phyloP scores from a whole-genome alignment of 2,329 filamentous ascomycete species.

The Aureobasidium sp. region DNA sequence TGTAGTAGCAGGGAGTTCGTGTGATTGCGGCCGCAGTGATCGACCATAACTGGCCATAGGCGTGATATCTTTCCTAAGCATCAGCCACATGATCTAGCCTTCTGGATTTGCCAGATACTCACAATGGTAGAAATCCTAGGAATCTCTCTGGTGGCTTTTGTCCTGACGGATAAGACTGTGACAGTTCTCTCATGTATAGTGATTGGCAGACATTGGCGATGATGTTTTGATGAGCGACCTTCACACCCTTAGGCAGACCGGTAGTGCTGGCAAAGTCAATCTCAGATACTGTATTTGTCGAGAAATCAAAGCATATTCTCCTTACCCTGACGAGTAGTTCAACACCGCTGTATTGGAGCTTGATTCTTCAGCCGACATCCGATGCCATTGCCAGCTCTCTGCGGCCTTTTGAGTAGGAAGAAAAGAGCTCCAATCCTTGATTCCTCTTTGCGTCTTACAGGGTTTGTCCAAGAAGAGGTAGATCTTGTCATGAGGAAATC shows the following conservation, averaged over 20 bases:
- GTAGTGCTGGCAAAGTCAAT: slow-evolving; percentile 27
- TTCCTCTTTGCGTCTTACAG: slow-evolving; percentile 25
- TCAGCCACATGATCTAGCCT: background rate
- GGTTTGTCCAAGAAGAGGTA: slow-evolving; percentile 40
- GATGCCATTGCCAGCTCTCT: slow-evolving; percentile 34
- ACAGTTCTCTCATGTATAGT: slow-evolving; percentile 31
- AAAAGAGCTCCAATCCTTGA: slow-evolving; percentile 6
- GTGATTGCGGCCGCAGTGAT: slow-evolving; percentile 29
- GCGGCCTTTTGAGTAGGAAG: slow-evolving; percentile 15
- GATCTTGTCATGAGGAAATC: slow-evolving; percentile 35
- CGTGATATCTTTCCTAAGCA: slow-evolving; percentile 19
- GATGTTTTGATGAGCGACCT: slow-evolving; percentile 36
- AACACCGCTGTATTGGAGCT: slow-evolving; percentile 18
- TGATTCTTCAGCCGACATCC: slow-evolving; percentile 30
- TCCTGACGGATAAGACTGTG: slow-evolving; percentile 20
- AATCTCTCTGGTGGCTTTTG: slow-evolving; percentile 22
- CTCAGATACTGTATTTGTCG: background rate
- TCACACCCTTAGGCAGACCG: slow-evolving; percentile 37
- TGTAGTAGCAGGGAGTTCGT: slow-evolving; percentile 29
- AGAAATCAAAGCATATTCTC: background rate
- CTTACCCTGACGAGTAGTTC: slow-evolving; percentile 21
- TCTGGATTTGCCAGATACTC: slow-evolving; percentile 20
- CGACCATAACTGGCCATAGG: slow-evolving; percentile 31
- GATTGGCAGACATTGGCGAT: slow-evolving; percentile 32
- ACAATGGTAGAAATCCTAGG: slow-evolving; percentile 27